phyloP scores from a whole-genome alignment of 2,329 filamentous ascomycete species.

The Fusarium chuoi region DNA sequence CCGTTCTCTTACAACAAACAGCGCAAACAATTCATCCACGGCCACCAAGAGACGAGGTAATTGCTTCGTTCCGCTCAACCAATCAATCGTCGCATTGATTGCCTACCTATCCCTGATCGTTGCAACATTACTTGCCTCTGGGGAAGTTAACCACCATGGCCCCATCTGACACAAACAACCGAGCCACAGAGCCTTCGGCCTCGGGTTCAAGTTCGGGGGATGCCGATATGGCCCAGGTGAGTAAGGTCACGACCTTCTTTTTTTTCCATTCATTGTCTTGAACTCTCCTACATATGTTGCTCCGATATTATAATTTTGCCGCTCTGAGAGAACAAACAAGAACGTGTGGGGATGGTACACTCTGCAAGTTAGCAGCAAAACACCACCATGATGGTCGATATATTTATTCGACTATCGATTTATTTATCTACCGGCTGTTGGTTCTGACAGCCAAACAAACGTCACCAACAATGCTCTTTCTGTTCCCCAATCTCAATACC shows the following conservation, averaged over 20 bases:
- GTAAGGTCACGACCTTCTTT: slow-evolving; percentile 2
- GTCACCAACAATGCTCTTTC: background rate
- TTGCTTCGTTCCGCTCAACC: background rate
- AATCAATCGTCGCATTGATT: background rate
- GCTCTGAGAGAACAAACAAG: background rate
- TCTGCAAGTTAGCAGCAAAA: slow-evolving; percentile 7
- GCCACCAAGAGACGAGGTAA: background rate
- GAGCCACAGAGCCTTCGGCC: slow-evolving; percentile 20
- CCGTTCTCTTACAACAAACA: slow-evolving; percentile 16
- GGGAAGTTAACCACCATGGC: slow-evolving; percentile 13
- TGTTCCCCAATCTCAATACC: background rate
- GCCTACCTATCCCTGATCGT: background rate
- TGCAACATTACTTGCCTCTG: background rate
- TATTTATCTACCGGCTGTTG: background rate
- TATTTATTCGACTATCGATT: background rate
- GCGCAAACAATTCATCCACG: background rate
- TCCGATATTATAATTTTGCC: background rate
- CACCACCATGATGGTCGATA: background rate
- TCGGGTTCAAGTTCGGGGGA: slow-evolving; percentile 31
- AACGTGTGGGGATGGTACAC: background rate
- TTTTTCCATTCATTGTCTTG: background rate
- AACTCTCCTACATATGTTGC: background rate
- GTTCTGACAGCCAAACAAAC: background rate
- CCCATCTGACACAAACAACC: slow-evolving; percentile 24
- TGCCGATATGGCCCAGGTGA: slow-evolving; percentile 43